Evolutionary conservation across 1,284 basidiomycete genomes (phyloP), one percentile per base, ranked within the genome.

Genomic region (Blastosporella zonata): DNA sequence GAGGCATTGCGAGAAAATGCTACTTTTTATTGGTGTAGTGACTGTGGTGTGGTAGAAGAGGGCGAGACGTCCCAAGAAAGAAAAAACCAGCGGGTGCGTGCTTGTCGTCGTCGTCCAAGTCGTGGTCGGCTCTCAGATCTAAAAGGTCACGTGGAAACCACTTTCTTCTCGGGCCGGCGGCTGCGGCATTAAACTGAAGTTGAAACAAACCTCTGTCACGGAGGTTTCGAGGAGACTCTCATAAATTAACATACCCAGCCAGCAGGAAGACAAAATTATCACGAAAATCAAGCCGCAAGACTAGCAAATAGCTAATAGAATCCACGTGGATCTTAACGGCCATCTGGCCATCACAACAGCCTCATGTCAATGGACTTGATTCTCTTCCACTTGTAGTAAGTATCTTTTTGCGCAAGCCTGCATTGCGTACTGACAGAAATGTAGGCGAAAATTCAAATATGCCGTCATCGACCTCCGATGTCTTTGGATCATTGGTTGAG

Each of bases 1-100:
- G 86, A 40, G 86, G 81, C 86, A 88, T 87, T 34, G 46, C 53
- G 46, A 51, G 37, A 34, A 25, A 22, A 12, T 33, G 36, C 17
- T 42, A 33, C 6, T 43, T 20, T 43, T 46, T 15, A 1, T 33
- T 22, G 8, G 13, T 17, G 27, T 45, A 43, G 40, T 22, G 50
- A 45, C 41, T 47, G 44, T 47, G 37, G 10, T 37, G 21, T 31
- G 27, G 23, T n/a, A n/a, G n/a, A 7, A 20, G 15, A 33, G 38
- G 36, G 29, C 9, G 34, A 23, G 17, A 34, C 28, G n/a, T 33
- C 22, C 29, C 44, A 33, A 28, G 36, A 37, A 37, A 36, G 9
- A n/a, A n/a, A 15, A 33, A 18, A 3, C 6, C 6, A 35, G 34
- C 6, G 5, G 34, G 18, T 35, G 34, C 6, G 29, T 18, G 6